Evolutionary conservation across 352 stramenopile genomes (phyloP).

Genomic region (Globisporangium acanthophoron): DNA sequence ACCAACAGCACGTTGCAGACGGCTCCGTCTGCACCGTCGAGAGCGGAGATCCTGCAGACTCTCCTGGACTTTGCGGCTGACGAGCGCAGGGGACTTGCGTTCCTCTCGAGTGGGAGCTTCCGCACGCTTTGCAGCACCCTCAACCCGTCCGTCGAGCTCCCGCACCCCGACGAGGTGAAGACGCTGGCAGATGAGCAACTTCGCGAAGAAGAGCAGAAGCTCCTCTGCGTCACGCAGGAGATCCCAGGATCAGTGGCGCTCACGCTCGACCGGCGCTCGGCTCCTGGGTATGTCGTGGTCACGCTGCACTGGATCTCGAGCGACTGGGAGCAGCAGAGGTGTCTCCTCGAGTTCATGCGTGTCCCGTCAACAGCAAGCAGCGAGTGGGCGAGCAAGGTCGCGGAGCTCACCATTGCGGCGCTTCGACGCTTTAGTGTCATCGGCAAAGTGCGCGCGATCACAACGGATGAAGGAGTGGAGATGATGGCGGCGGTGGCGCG

Average conservation of each 20-base stretch:
- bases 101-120: background rate
- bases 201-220: background rate
- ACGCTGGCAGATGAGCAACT: background rate
- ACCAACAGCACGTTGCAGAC: background rate
- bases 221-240: constrained; percentile 2
- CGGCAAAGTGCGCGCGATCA: background rate
- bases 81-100: background rate
- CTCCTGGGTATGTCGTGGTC: constrained; percentile 5
- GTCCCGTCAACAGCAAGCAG: background rate
- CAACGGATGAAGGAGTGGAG: background rate
- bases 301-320: constrained; percentile 11
- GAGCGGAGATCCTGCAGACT: background rate
- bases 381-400: background rate
- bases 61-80: background rate
- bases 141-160: background rate
- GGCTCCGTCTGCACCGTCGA: background rate
- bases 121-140: background rate
- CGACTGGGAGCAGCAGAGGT: constrained; percentile 9
- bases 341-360: constrained; percentile 10
- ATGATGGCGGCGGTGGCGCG: background rate
- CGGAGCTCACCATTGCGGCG: background rate
- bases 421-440: background rate
- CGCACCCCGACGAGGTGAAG: background rate
- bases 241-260: constrained; percentile 8
- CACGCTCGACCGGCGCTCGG: constrained; percentile 7